These are phyloP conservation scores for Nosema muscidifuracis DNA, from an alignment of 371 early-diverging fungal genomes.

Conservation along the genomic window DNA sequence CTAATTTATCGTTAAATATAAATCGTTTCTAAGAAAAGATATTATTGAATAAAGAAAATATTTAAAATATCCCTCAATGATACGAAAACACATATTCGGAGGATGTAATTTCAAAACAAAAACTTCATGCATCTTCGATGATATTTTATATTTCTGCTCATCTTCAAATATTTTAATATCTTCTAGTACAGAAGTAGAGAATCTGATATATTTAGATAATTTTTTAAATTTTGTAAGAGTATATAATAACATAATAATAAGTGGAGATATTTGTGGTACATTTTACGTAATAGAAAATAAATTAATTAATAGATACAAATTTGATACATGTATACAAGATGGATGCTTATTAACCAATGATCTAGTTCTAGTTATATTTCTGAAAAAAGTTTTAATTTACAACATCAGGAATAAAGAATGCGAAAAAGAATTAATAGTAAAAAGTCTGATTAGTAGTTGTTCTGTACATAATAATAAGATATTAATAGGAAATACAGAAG, in stretches of 20 bases:
- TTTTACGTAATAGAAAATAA: conserved; percentile 1
- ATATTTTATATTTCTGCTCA: conserved; percentile 1
- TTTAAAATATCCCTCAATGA: too few species aligned
- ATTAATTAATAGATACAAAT: neutral
- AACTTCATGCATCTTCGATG: neutral
- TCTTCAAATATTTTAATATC: conserved; percentile 3
- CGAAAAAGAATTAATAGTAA: too few species aligned
- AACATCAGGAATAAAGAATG: neutral
- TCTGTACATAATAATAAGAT: neutral
- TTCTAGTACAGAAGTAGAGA: neutral
- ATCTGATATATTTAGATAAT: neutral
- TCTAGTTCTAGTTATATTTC: neutral
- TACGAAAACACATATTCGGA: neutral
- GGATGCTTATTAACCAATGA: neutral
- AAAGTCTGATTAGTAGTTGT: neutral
- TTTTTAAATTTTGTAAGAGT: conserved; percentile 9
- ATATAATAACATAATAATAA: neutral
- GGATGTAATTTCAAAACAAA: neutral
- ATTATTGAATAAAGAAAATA: too few species aligned
- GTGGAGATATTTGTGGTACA: neutral
- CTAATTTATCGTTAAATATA: too few species aligned
- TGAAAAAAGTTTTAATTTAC: neutral
- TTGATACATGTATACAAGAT: neutral
- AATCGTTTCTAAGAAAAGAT: too few species aligned
- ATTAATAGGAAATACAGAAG: conserved; percentile 24